Evolutionary conservation across 805 yeast genomes (phyloP), one percentile per base, ranked within the genome.

Genomic region (Candida adriatica): DNA sequence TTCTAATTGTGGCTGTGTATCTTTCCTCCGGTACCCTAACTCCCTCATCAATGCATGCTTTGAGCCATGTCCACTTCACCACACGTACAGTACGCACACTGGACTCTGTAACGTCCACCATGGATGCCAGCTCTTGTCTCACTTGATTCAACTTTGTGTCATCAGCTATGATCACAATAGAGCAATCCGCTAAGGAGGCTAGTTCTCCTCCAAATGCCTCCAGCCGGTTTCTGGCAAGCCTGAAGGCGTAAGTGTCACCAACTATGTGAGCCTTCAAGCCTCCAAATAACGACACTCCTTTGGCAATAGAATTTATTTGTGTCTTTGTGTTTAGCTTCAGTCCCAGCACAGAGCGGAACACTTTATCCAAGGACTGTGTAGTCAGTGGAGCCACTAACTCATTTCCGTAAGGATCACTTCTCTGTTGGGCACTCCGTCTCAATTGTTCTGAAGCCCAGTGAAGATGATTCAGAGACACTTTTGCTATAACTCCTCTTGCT

Each of bases 391-490:
- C 52, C 1, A 55, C 56, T 39, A 59, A 73, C 38, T 92, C 76
- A 49, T 80, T 85, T 0, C 87, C 88, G 49, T 48, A 74, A 11
- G 42, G 41, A 48, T 87, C 94, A 0, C 69, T 64, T 29, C 70
- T 63, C 3, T 34, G 34, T 4, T 26, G 10, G 4, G 68, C 55
- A 4, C 37, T 33, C 2, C 40, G 40, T 13, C 45, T 29, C 15
- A 62, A 39, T 0, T 33, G 37, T 3, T 59, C 50, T 5, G 63
- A 60, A 2, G 68, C 72, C 30, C 43, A 45, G 16, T 70, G 67
- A 23, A 79, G 60, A 45, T 84, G 79, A 14, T 53, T 48, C 1
- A 84, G 81, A 42, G 83, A 94, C 6, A 81, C 42, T 2, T 65
- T 66, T 1, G 84, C 53, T 2, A 75, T 27, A 3, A 44, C 31